Evolutionary conservation across 805 yeast species (phyloP).

Genomic region (Cyberlindnera japonica): DNA sequence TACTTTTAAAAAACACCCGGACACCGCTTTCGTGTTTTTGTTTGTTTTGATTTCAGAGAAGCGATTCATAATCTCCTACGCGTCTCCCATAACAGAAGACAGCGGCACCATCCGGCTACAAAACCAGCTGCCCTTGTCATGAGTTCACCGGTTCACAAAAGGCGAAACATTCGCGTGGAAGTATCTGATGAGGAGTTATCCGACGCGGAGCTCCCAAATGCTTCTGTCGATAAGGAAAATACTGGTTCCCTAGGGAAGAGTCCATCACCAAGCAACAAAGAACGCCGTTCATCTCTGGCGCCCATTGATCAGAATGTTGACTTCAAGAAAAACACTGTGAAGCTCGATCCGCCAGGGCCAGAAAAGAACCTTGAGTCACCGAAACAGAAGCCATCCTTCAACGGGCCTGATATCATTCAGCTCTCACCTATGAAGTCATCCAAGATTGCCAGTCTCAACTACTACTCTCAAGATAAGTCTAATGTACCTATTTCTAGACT

Average conservation of each 20-base stretch:
- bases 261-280: slow-evolving; percentile 22
- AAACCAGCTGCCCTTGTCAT: slow-evolving; percentile 3
- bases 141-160: slow-evolving; percentile 28
- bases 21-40: slow-evolving; percentile 2
- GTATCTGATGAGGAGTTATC: slow-evolving; percentile 13
- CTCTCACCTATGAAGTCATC: slow-evolving; percentile 38
- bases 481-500: slow-evolving; percentile 49
- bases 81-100: background rate
- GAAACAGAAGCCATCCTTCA: slow-evolving; percentile 32
- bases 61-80: too few species aligned
- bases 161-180: slow-evolving; percentile 20
- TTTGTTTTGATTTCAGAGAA: slow-evolving; percentile 22
- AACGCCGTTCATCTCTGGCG: slow-evolving; percentile 20
- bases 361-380: slow-evolving; percentile 29
- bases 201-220: slow-evolving; percentile 15
- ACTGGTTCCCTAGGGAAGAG: slow-evolving; percentile 27
- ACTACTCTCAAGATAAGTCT: slow-evolving; percentile 24
- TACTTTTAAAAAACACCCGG: background rate
- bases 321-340: slow-evolving; percentile 14
- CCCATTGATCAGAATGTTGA: slow-evolving; percentile 23
- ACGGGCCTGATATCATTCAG: slow-evolving; percentile 37
- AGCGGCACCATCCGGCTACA: background rate
- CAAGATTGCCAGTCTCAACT: slow-evolving; percentile 29
- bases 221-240: slow-evolving; percentile 23
- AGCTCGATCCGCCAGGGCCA: slow-evolving; percentile 20